A percentile compares a stretch with the other conserved stretches of the same genome.
Conservation (phyloP, 495 filamentous ascomycete genomes). For the Glarea lozoyensis region DNA sequence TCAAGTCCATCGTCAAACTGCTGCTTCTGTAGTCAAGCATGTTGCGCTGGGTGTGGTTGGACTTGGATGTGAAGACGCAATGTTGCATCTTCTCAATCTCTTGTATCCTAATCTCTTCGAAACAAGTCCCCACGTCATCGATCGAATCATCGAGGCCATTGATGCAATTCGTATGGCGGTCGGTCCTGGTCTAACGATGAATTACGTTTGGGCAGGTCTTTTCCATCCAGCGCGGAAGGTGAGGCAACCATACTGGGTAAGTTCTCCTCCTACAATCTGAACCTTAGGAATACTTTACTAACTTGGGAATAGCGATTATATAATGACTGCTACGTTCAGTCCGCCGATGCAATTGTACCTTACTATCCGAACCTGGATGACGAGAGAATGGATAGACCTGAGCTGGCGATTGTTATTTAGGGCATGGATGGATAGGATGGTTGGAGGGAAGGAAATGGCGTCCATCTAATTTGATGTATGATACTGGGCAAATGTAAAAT, state of each 20-base stretch:
- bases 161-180: conserved; percentile 94
- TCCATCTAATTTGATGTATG: neutral
- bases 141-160: conserved; percentile 93
- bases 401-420: conserved; percentile 77
- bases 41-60: conserved; percentile 93
- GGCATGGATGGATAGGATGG: no score
- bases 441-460: no score
- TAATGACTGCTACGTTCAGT: conserved; percentile 94
- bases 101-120: conserved; percentile 97
- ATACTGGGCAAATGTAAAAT: conserved; percentile 1
- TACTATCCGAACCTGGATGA: conserved; percentile 84
- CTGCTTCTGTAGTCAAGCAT: conserved; percentile 93
- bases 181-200: conserved; percentile 83
- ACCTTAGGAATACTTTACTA: no score
- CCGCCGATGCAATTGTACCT: conserved; percentile 88
- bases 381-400: conserved; percentile 62
- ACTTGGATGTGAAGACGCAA: conserved; percentile 96
- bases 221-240: conserved; percentile 97
- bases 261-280: neutral
- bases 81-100: conserved; percentile 94
- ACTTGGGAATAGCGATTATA: conserved; percentile 52
- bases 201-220: conserved; percentile 94
- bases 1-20: conserved; percentile 96
- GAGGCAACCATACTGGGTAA: conserved; percentile 73
- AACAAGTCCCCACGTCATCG: conserved; percentile 96